Base-by-base conservation (phyloP, 2,329 filamentous ascomycete species). In the Nigrograna mackinnonii region DNA sequence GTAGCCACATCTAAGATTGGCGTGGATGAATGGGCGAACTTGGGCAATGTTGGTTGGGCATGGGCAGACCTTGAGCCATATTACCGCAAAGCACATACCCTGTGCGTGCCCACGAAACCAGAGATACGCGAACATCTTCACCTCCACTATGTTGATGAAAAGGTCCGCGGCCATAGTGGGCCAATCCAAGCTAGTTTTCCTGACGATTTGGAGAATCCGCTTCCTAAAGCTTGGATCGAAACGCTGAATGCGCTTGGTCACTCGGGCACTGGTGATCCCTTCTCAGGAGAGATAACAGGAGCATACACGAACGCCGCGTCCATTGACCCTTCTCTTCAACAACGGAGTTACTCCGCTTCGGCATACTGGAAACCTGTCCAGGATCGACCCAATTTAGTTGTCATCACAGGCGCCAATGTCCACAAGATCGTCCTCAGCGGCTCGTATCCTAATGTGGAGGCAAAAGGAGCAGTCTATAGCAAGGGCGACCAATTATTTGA, bases 11-110 rank as follows among this genome's bases (percentile, higher is more conserved):
- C 57, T 22, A 47, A 62, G 17, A 58, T 47, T 11, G 49, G 46
- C 30, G 35, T 47, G 34, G 75, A 83, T 58, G 71, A 70, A 2
- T 84, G 80, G 80, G 74, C 72, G 35, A 61, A 67, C 17, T 60
- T 84, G 13, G 80, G 80, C 1, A 84, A 83, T 50, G 39, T 58
- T 2, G 80, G 78, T 1, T 85, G 81, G 81, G 69, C 72, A 1
- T 84, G 77, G 76, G 65, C 64, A 12, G 7, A 11, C 13, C 36
- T 65, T 37, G 12, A 50, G 2, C 52, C 52, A 4, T 79, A 70
- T 50, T 79, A 79, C 57, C 76, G 75, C 43, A 76, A 69, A 44
- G 71, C 71, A 3, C 77, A 80, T 53, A 70, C 66, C 0, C 79
- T 63, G 35, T 39, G 52, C 11, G 24, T 48, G 35, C 49, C 43